phyloP scores from a whole-genome alignment of 2,329 filamentous ascomycete genomes.

The Dothidotthia symphoricarpi region DNA sequence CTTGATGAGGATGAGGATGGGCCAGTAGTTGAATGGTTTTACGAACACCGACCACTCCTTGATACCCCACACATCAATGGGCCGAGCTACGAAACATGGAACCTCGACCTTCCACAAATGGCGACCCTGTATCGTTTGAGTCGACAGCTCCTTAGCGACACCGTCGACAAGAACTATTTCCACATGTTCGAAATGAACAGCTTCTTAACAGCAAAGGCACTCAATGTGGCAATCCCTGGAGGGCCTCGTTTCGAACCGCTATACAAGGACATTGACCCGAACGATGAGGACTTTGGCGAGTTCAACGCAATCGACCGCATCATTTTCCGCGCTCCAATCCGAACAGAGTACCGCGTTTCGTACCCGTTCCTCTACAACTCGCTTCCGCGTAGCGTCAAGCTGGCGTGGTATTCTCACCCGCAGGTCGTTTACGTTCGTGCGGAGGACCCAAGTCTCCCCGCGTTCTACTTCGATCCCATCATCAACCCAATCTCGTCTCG shows the following conservation, averaged over 20 bases:
- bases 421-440: constrained; percentile 88
- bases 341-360: constrained; percentile 92
- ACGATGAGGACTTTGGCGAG: constrained; percentile 98
- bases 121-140: constrained; percentile 90
- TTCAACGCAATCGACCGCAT: constrained; percentile 99
- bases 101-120: constrained; percentile 90
- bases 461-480: constrained; percentile 96
- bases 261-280: constrained; percentile 98
- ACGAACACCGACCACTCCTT: constrained; percentile 85
- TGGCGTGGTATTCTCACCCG: constrained; percentile 91
- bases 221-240: constrained; percentile 97
- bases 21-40: constrained; percentile 94
- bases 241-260: constrained; percentile 94
- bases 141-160: constrained; percentile 83
- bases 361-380: constrained; percentile 97
- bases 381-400: constrained; percentile 85
- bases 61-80: constrained; percentile 95
- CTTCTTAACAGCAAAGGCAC: constrained; percentile 91
- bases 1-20: constrained; percentile 90
- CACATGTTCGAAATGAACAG: constrained; percentile 95
- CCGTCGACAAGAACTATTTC: constrained; percentile 95
- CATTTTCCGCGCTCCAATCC: constrained; percentile 92
- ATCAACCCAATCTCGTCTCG: constrained; percentile 97
- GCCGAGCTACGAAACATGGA: constrained; percentile 95
- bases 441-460: constrained; percentile 84